Percentiles rank a stretch among this genome's conserved stretches.
Conservation (phyloP, 164 flowering plant species). For the Vitis cinerea region DNA sequence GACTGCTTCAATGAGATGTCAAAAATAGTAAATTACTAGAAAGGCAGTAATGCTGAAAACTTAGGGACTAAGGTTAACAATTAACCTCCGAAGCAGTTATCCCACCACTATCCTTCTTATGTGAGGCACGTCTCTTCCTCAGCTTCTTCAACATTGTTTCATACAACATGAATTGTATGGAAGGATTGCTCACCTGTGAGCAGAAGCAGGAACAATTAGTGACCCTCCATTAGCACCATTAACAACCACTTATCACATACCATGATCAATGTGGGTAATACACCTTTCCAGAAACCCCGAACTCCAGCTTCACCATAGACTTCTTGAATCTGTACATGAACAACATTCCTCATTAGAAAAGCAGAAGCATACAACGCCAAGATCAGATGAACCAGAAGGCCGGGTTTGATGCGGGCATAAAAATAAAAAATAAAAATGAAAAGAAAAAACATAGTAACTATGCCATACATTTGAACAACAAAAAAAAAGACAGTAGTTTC, state of each 20-base stretch:
- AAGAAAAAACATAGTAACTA: not conserved
- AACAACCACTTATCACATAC: conserved; percentile 40
- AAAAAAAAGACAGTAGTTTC: too few relatives aligned
- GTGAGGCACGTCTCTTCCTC: conserved; percentile 53
- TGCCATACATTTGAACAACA: too few relatives aligned
- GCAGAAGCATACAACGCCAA: not conserved
- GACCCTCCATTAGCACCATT: conserved; percentile 3
- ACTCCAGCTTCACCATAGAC: conserved; percentile 85
- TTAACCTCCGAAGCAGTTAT: conserved; percentile 85
- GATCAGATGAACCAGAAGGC: not conserved
- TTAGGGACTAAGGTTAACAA: not conserved
- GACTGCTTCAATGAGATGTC: not conserved
- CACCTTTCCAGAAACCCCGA: conserved; percentile 94
- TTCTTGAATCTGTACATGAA: conserved; percentile 68
- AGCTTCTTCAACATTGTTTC: conserved; percentile 88
- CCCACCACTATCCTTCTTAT: conserved; percentile 41
- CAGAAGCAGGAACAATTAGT: conserved; percentile 24
- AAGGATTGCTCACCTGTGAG: conserved; percentile 91
- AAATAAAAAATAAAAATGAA: not conserved
- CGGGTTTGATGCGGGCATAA: not conserved
- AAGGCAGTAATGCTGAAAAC: not conserved
- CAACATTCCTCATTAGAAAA: not conserved
- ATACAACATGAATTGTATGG: conserved; percentile 94
- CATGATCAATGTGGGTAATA: conserved; percentile 90
- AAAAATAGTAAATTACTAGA: not conserved